These are phyloP conservation scores for Carex cristatella DNA, from an alignment of 176 grass and related monocot species.

Conservation along the genomic window DNA sequence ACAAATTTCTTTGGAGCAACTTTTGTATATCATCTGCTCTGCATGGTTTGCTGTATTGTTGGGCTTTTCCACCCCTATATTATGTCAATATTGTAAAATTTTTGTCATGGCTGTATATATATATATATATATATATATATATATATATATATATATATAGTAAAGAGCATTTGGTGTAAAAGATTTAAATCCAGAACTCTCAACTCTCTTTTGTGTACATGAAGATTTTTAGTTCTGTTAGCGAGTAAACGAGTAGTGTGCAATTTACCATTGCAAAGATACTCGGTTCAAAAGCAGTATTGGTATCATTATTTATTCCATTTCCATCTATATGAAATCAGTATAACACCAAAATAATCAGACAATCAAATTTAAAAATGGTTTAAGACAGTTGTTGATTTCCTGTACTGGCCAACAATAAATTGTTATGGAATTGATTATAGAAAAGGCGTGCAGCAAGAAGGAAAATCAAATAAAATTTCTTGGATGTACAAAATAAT, in stretches of 20 bases:
- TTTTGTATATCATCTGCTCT: not conserved
- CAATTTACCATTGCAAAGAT: no score
- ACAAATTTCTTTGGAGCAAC: constrained; percentile 2
- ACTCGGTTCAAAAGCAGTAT: no score
- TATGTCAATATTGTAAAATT: not conserved
- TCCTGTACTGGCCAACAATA: no score
- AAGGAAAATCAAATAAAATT: no score
- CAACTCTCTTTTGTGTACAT: not conserved
- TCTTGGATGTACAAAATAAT: no score
- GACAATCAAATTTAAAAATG: no score
- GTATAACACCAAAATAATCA: no score
- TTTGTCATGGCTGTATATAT: not conserved
- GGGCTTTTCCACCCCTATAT: not conserved
- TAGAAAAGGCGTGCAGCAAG: no score
- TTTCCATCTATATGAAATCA: no score
- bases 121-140: not conserved
- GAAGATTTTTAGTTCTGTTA: not conserved
- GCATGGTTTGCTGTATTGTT: not conserved
- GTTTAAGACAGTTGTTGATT: no score
- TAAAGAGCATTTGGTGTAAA: not conserved
- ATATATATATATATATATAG: not conserved
- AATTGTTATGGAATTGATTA: no score
- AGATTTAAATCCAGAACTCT: not conserved
- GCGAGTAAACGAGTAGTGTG: not conserved
- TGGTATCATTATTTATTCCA: no score